Conservation (phyloP, 1,139 yeast genomes). For the Pneumocystis sp. region DNA sequence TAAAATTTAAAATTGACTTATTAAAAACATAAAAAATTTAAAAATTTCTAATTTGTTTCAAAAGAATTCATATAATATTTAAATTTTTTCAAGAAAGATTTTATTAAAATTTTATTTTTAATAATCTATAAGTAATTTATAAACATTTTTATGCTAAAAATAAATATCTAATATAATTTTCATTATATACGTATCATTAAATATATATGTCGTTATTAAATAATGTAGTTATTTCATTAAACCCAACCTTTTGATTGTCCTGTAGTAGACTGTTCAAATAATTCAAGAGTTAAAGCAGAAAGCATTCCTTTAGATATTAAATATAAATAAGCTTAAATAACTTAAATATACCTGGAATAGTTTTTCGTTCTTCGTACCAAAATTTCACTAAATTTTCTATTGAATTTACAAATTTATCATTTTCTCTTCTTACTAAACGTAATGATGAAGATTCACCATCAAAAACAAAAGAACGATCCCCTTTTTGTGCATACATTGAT, state of each 20-base stretch:
- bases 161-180: not conserved
- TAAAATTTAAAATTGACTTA: too few relatives aligned
- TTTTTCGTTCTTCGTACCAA: conserved; percentile 58
- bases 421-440: conserved; percentile 19
- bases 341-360: conserved; percentile 42
- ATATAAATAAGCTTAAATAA: not conserved
- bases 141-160: not conserved
- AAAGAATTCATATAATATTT: not conserved
- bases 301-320: conserved; percentile 29
- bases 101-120: not conserved
- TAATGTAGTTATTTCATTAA: not conserved
- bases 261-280: conserved; percentile 33
- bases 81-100: not conserved
- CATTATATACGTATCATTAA: not conserved
- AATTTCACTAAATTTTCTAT: conserved; percentile 45
- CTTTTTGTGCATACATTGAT: conserved; percentile 34
- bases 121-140: not conserved
- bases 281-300: conserved; percentile 56
- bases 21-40: too few relatives aligned
- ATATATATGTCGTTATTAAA: not conserved
- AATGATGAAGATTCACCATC: conserved; percentile 23
- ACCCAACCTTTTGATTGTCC: conserved; percentile 1
- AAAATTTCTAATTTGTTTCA: not conserved
- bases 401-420: conserved; percentile 27
- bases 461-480: conserved; percentile 26